Evolutionary conservation across 345 rosid species (phyloP), one percentile per base, ranked within the genome.

Genomic region (Excoecaria agallocha): DNA sequence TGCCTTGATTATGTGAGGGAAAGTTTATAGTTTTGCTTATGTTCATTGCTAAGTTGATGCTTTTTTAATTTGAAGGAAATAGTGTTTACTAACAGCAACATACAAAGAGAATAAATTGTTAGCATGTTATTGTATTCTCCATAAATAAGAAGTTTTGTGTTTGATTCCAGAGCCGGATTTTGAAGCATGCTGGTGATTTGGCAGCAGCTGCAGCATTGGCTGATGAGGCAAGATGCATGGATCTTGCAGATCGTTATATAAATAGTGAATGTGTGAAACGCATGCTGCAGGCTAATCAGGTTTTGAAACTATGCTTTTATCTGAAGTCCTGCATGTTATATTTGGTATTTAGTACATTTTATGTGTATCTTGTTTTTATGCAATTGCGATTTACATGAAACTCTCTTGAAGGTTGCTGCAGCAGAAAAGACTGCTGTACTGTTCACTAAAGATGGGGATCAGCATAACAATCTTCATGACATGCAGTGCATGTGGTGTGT

Each of bases 401-500:
- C 51, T 43, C 68, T 22, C 78, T 70, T 65, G 72, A 76, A 95
- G 99, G 98, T 96, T 79, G 69, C 89, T 70, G 76, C 87, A 88
- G 98, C 99, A 5, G 99, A 93, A 84, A 93, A 93, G 86, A 93
- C 88, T 73, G 98, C 97, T 79, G 90, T 87, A 37, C 77, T 96
- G 76, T 96, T 96, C 83, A 96, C 99, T 46, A 96, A 93, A 79
- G 99, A 96, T 62, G 97, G 99, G 63, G 99, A 93, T 77, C 98
- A 91, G 84, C 97, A 91, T 84, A 96, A 91, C 85, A 93, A 90
- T 86, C 97, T 96, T 78, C 97, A 96, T 85, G 99, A 96, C 84
- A 96, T 96, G 99, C 99, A 96, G 84, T 96, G 98, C 98, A 96
- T 93, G 99, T 96, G 99, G 99, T 96, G 85, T 79, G 58, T 80